Base-by-base conservation (phyloP, 2,329 filamentous ascomycete genomes). In the Penicillium crustosum region DNA sequence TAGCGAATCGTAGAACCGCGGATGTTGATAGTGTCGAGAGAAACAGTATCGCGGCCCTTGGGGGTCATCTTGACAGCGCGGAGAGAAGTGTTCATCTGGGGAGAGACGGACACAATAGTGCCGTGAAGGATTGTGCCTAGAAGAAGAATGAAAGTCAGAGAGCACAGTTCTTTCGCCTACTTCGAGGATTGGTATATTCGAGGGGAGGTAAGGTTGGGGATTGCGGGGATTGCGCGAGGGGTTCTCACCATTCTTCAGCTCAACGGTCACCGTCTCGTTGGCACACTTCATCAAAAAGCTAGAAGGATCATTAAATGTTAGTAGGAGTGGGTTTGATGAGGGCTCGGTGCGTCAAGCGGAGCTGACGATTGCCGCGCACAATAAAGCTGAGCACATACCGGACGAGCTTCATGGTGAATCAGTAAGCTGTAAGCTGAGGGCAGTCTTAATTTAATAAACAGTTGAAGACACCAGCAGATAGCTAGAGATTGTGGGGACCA, bases 251-350 rank as follows among this genome's bases (percentile, higher is more conserved):
- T 97, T 97, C 79, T 99, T 99, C 68, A 99, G 83, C 79, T 99
- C 94, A 77, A 99, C 90, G 44, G 93, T 97, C 71, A 97, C 94
- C 71, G 94, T 96, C 82, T 99, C 94, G 78, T 97, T 97, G 78
- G 90, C 88, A 79, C 93, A 97, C 83, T 99, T 99, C 93, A 97
- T 97, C 69, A 99, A 83, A 78, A 99, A 99, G 77, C 94, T 97
- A 77, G 61, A 65, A 59, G 43, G 36, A 50, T 48, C 36, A 59
- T 68, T 38, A 64, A 55, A 58, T 49, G 50, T 56, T 39, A 60
- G 61, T 57, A 57, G 43, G 54, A 47, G 57, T 59, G 48, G 50
- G 44, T 61, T 64, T 50, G 29, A 48, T 23, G 53, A 29, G 41
- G 51, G 42, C 33, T 41, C 25, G 53, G 38, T 36, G 53, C 49